Conservation (phyloP, 495 filamentous ascomycete species). For the Talaromyces adpressus region DNA sequence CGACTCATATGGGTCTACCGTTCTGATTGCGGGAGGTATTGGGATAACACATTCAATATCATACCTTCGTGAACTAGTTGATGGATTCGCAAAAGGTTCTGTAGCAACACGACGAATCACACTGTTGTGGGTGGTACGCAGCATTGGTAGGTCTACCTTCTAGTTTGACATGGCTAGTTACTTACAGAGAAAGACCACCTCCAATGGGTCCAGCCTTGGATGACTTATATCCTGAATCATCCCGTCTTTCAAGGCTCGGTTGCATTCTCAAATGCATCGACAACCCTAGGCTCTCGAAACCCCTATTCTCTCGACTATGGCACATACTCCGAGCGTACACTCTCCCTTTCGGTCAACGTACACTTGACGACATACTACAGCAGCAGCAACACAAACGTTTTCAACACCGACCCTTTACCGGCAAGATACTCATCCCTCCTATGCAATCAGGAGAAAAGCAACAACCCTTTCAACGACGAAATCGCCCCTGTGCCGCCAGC, state of each 20-base stretch:
- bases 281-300: slow-evolving; percentile 10
- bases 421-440: not conserved
- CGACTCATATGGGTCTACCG: slow-evolving; percentile 45
- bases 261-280: slow-evolving; percentile 10
- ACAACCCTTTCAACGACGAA: not conserved
- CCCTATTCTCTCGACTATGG: slow-evolving; percentile 9
- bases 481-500: not conserved
- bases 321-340: slow-evolving; percentile 25
- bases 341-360: slow-evolving; percentile 30
- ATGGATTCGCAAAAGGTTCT: slow-evolving; percentile 29
- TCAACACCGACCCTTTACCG: not conserved
- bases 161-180: not conserved
- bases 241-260: slow-evolving; percentile 15
- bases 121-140: slow-evolving; percentile 36
- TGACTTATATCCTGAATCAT: slow-evolving; percentile 30
- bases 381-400: not conserved
- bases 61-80: slow-evolving; percentile 44
- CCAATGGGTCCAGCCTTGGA: slow-evolving; percentile 39
- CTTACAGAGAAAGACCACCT: slow-evolving; percentile 26
- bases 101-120: slow-evolving; percentile 35
- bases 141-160: slow-evolving; percentile 20
- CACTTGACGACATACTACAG: slow-evolving; percentile 21
- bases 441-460: not conserved
- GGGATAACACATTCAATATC: slow-evolving; percentile 54
- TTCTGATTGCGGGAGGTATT: slow-evolving; percentile 52